A percentile compares a stretch with the other conserved stretches of the same genome.
phyloP scores from a whole-genome alignment of 148 eudicot genomes.

The Rhododendron kiyosumense region DNA sequence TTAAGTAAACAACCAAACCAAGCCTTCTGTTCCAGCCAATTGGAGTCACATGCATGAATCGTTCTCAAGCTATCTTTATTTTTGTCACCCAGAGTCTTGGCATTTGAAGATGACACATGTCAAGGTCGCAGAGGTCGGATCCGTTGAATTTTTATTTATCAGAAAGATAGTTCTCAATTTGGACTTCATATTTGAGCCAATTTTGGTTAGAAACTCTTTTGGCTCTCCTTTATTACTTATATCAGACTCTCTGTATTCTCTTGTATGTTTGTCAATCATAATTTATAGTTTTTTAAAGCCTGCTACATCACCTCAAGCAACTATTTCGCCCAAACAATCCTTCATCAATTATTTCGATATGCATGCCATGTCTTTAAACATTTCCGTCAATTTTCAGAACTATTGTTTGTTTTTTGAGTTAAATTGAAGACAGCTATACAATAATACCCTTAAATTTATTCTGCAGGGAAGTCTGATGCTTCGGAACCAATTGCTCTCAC shows the following conservation, averaged over 20 bases:
- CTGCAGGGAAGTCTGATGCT: constrained; percentile 34
- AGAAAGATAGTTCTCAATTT: background rate
- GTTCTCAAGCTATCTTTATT: background rate
- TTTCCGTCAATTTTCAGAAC: background rate
- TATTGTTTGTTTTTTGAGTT: background rate
- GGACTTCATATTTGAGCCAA: background rate
- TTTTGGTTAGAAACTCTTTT: background rate
- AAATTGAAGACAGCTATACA: background rate
- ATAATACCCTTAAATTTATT: background rate
- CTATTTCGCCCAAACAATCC: background rate
- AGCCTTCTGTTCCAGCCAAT: background rate
- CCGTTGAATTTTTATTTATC: background rate
- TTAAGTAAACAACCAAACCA: background rate
- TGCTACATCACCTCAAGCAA: background rate
- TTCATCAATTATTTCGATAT: background rate
- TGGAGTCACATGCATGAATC: background rate
- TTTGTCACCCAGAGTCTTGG: background rate
- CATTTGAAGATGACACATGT: background rate
- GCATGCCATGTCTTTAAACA: background rate
- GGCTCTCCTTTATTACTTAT: background rate
- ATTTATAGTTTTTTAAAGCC: background rate
- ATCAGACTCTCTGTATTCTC: background rate
- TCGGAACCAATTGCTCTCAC: constrained; percentile 62
- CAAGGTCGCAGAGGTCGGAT: background rate
- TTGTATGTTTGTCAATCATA: background rate